Conservation (phyloP, 108 stramenopile genomes). For the Skeletonema tropicum region DNA sequence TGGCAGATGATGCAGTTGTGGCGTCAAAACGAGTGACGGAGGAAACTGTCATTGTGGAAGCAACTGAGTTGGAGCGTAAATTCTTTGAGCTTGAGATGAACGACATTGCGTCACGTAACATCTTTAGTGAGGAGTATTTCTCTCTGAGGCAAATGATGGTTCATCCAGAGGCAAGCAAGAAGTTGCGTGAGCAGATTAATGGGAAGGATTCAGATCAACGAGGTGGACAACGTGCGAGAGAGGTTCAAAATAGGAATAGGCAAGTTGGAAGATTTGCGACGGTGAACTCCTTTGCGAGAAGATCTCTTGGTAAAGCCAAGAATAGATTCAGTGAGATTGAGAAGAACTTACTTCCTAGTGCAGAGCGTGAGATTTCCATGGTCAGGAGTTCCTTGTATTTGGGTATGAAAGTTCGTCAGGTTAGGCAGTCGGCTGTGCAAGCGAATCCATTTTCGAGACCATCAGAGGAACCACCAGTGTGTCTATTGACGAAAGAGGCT, state of each 20-base stretch:
- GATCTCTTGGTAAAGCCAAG: slow-evolving; percentile 20
- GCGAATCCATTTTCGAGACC: slow-evolving; percentile 26
- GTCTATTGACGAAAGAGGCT: slow-evolving; percentile 6
- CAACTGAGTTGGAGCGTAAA: slow-evolving; percentile 29
- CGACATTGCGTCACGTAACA: slow-evolving; percentile 1
- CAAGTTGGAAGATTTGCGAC: slow-evolving; percentile 27
- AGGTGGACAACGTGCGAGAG: slow-evolving; percentile 7
- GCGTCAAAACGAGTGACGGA: slow-evolving; percentile 26
- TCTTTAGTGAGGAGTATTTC: slow-evolving; percentile 11
- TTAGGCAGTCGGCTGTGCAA: slow-evolving; percentile 9
- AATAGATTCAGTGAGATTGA: slow-evolving; percentile 14
- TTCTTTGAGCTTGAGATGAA: slow-evolving; percentile 38
- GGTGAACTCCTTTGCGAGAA: slow-evolving; percentile 35
- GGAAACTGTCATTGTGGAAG: slow-evolving; percentile 16
- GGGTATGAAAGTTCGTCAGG: slow-evolving; percentile 29
- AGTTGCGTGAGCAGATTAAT: slow-evolving; percentile 35
- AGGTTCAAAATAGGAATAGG: slow-evolving; percentile 21
- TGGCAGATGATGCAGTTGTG: slow-evolving; percentile 35
- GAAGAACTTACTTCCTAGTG: neutral
- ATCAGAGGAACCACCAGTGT: neutral
- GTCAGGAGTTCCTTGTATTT: slow-evolving; percentile 14
- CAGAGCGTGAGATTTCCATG: slow-evolving; percentile 5
- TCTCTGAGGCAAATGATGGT: slow-evolving; percentile 40
- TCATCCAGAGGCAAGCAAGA: slow-evolving; percentile 37
- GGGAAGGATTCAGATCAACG: slow-evolving; percentile 19